Evolutionary conservation across 1,284 basidiomycete genomes (phyloP).

Genomic region (Ustilago sp.): DNA sequence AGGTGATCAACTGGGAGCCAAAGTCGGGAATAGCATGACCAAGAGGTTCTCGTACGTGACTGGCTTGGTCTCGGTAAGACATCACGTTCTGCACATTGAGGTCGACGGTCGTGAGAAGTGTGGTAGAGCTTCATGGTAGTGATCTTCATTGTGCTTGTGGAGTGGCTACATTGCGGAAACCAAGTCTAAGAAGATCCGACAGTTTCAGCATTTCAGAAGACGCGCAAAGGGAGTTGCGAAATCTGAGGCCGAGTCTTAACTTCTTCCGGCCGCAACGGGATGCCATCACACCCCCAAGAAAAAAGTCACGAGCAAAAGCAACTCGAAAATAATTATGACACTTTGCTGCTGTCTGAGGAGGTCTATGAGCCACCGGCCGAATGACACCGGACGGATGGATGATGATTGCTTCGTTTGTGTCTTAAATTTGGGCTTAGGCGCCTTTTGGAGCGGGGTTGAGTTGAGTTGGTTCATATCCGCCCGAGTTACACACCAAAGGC

Average conservation of each 20-base stretch:
- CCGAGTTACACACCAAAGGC: constrained; percentile 3
- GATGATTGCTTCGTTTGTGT: background rate
- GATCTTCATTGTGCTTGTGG: background rate
- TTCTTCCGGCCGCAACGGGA: constrained; percentile 38
- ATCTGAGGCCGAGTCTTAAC: constrained; percentile 30
- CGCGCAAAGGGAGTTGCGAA: constrained; percentile 11
- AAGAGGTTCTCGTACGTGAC: too few species aligned
- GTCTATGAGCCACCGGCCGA: background rate
- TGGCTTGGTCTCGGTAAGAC: too few species aligned
- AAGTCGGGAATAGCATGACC: too few species aligned
- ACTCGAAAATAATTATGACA: background rate
- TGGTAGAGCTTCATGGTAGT: background rate
- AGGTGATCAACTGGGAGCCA: too few species aligned
- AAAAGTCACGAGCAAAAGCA: constrained; percentile 1
- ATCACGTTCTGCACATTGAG: too few species aligned
- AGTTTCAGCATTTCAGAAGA: background rate
- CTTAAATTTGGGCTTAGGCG: background rate
- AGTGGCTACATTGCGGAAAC: too few species aligned
- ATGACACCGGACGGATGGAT: constrained; percentile 6
- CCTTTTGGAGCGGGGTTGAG: background rate
- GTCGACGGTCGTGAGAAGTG: too few species aligned
- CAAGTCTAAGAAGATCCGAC: background rate
- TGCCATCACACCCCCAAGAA: background rate
- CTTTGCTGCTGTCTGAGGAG: background rate
- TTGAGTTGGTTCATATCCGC: constrained; percentile 1